phyloP scores from a whole-genome alignment of 1,139 yeast genomes.

The Sugiyamaella xylanicola region DNA sequence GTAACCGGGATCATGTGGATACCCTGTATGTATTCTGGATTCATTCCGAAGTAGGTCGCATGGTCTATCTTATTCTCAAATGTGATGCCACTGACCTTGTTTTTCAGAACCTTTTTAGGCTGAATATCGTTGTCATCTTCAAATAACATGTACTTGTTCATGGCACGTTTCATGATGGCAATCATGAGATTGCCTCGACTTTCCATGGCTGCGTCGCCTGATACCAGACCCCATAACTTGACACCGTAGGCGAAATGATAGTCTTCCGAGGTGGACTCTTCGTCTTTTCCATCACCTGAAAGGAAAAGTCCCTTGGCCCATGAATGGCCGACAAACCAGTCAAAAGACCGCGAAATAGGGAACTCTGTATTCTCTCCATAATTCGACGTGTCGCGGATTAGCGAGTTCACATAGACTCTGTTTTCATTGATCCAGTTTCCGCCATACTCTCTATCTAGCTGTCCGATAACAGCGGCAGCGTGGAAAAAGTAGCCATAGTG shows the following conservation, averaged over 20 bases:
- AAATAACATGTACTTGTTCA: slow-evolving; percentile 64
- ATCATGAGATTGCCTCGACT: slow-evolving; percentile 69
- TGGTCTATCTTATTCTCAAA: slow-evolving; percentile 87
- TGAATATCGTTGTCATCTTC: slow-evolving; percentile 53
- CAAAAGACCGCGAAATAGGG: slow-evolving; percentile 72
- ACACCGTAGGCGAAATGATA: slow-evolving; percentile 68
- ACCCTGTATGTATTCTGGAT: slow-evolving; percentile 81
- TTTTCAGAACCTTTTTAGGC: slow-evolving; percentile 55
- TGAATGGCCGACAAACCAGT: slow-evolving; percentile 78
- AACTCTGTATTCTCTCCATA: slow-evolving; percentile 62
- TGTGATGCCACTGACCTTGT: slow-evolving; percentile 67
- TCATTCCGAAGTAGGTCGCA: slow-evolving; percentile 79
- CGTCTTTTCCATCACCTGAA: slow-evolving; percentile 71
- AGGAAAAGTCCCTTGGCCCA: slow-evolving; percentile 76
- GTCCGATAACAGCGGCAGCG: slow-evolving; percentile 71
- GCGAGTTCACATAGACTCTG: slow-evolving; percentile 58
- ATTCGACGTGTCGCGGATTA: slow-evolving; percentile 72
- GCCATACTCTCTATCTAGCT: slow-evolving; percentile 57
- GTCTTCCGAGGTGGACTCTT: slow-evolving; percentile 77
- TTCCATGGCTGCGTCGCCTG: slow-evolving; percentile 65
- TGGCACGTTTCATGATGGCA: slow-evolving; percentile 58
- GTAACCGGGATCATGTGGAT: slow-evolving; percentile 90
- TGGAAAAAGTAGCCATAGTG: slow-evolving; percentile 74
- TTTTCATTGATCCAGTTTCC: slow-evolving; percentile 66
- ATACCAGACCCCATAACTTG: slow-evolving; percentile 71